A percentile compares a stretch with the other conserved stretches of the same genome.
Conservation (phyloP, 768 basidiomycete species). For the Sutorius australiensis region DNA sequence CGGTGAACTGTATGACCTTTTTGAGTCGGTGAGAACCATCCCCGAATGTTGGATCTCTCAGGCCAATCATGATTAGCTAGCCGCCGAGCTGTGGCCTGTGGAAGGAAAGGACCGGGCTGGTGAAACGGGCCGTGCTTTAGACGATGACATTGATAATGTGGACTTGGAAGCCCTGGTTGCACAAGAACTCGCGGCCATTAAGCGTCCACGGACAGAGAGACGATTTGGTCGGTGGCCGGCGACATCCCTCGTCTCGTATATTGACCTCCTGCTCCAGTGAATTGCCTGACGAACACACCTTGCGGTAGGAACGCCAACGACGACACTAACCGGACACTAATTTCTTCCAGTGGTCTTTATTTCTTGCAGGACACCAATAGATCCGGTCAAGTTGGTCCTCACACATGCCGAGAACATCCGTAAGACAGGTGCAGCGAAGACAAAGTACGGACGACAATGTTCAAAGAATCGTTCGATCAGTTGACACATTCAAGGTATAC, state of each 20-base stretch:
- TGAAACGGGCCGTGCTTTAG: slow-evolving; percentile 25
- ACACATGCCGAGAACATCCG: slow-evolving; percentile 62
- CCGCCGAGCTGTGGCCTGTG: slow-evolving; percentile 66
- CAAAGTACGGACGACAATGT: slow-evolving; percentile 43
- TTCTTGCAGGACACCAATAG: slow-evolving; percentile 71
- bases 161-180: slow-evolving; percentile 70
- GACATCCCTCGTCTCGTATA: not conserved
- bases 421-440: slow-evolving; percentile 58
- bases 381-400: slow-evolving; percentile 67
- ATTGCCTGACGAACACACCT: slow-evolving; percentile 74
- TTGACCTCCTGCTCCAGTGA: slow-evolving; percentile 42
- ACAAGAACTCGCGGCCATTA: slow-evolving; percentile 67
- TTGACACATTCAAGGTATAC: slow-evolving; percentile 46
- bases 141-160: slow-evolving; percentile 38
- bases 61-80: slow-evolving; percentile 47
- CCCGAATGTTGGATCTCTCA: not conserved
- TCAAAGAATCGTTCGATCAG: not conserved
- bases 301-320: slow-evolving; percentile 48
- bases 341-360: slow-evolving; percentile 64
- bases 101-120: slow-evolving; percentile 25
- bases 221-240: slow-evolving; percentile 54
- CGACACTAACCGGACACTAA: not conserved
- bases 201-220: slow-evolving; percentile 56
- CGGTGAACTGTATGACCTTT: slow-evolving; percentile 73
- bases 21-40: slow-evolving; percentile 59